These are phyloP conservation scores for Pouteria campechiana DNA, from an alignment of 179 eudicot genomes.

Conservation along the genomic window DNA sequence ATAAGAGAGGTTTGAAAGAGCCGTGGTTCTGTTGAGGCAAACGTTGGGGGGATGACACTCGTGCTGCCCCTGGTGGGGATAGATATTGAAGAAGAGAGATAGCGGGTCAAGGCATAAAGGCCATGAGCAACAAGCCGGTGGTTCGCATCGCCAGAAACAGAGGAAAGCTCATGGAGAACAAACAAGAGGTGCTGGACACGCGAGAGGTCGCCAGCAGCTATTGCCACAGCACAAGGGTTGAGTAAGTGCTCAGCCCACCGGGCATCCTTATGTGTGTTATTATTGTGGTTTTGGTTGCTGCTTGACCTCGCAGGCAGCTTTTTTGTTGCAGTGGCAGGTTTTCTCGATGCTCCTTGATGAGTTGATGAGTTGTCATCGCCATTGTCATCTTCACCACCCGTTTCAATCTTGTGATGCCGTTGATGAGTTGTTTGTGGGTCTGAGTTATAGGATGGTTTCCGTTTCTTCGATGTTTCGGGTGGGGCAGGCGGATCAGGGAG, in stretches of 20 bases:
- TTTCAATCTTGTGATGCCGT: conserved; percentile 6
- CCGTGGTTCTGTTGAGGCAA: conserved; percentile 22
- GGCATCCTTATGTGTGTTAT: conserved; percentile 25
- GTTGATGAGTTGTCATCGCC: conserved; percentile 5
- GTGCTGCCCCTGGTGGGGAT: conserved; percentile 1
- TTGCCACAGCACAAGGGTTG: conserved; percentile 44
- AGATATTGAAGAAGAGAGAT: conserved; percentile 23
- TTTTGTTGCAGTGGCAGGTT: conserved; percentile 13
- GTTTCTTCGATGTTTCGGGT: conserved; percentile 23
- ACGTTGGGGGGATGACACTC: conserved; percentile 3
- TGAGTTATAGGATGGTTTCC: conserved; percentile 12
- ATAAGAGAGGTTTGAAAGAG: conserved; percentile 22
- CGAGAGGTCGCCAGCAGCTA: conserved; percentile 17
- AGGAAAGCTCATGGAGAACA: conserved; percentile 40
- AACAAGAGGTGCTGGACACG: conserved; percentile 40
- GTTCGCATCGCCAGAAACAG: conserved; percentile 35
- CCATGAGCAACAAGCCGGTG: conserved; percentile 37
- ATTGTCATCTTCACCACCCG: conserved; percentile 5
- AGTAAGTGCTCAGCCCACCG: conserved; percentile 57
- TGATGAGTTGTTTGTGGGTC: conserved; percentile 2
- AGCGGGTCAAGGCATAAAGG: conserved; percentile 27
- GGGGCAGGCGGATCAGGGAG: conserved; percentile 7
- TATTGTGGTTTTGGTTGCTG: conserved; percentile 11
- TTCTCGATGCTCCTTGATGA: conserved; percentile 7
- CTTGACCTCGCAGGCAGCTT: conserved; percentile 6